Evolutionary conservation across 2,329 filamentous ascomycete species (phyloP).

Genomic region (Colletotrichum theobromicola): DNA sequence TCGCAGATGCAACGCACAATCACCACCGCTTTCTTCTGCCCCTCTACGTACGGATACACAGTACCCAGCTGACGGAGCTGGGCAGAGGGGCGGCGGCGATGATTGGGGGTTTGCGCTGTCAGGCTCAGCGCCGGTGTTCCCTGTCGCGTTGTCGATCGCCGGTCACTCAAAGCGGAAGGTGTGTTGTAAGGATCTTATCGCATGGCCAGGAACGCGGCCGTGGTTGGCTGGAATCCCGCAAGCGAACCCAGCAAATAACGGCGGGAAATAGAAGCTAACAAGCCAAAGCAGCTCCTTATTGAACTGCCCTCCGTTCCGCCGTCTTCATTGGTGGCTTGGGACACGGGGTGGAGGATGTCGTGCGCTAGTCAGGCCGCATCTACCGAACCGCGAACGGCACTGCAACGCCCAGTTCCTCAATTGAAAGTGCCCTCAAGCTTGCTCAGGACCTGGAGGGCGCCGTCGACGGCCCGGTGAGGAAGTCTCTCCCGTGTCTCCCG

Average conservation of each 20-base stretch:
- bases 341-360: not conserved
- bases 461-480: not conserved
- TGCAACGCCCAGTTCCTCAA: not conserved
- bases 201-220: constrained; percentile 17
- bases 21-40: not conserved
- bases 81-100: not conserved
- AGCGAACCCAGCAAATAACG: not conserved
- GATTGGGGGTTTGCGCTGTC: not conserved
- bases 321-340: not conserved
- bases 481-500: constrained; percentile 9
- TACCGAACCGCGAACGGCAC: constrained; percentile 10
- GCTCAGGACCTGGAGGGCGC: not conserved
- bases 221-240: constrained; percentile 13
- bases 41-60: no score
- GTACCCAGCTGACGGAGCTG: not conserved
- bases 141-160: not conserved
- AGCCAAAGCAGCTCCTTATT: not conserved
- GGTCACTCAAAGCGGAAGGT: constrained; percentile 14
- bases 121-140: not conserved
- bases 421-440: no score
- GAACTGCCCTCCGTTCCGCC: not conserved
- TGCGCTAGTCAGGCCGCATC: constrained; percentile 18
- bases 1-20: not conserved
- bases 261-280: not conserved
- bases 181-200: constrained; percentile 12